phyloP scores from a whole-genome alignment of 129 eudicot species.

The Apium graveolens region DNA sequence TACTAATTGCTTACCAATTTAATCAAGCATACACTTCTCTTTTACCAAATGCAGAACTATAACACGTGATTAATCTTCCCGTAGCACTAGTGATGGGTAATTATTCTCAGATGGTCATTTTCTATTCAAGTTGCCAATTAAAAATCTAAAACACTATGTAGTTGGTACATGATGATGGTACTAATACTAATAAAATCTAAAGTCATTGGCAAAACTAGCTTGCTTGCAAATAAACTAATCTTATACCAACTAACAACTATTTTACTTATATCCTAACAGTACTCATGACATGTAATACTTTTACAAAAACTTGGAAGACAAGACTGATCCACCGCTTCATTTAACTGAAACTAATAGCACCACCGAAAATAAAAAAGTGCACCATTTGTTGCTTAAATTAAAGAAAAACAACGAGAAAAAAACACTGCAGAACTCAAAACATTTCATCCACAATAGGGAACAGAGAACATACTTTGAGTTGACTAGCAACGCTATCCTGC shows the following conservation, averaged over 20 bases:
- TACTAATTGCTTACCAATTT: background rate
- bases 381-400: background rate
- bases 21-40: background rate
- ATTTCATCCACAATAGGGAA: background rate
- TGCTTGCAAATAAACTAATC: background rate
- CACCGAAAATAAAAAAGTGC: background rate
- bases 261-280: background rate
- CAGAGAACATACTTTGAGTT: conserved; percentile 53
- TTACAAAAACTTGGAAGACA: too few relatives aligned
- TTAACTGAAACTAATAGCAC: background rate
- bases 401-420: background rate
- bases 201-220: background rate
- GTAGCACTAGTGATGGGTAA: background rate
- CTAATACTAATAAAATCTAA: background rate
- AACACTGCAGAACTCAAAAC: background rate
- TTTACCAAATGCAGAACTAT: background rate
- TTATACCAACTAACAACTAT: background rate
- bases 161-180: background rate
- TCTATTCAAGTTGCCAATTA: background rate
- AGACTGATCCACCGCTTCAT: background rate
- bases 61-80: background rate
- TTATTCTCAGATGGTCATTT: background rate
- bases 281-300: conserved; percentile 4
- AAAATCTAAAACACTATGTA: background rate
- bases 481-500: conserved; percentile 77